These are phyloP conservation scores for Noccaea bulbosa DNA, from an alignment of 345 rosid genomes.

Conservation along the genomic window DNA sequence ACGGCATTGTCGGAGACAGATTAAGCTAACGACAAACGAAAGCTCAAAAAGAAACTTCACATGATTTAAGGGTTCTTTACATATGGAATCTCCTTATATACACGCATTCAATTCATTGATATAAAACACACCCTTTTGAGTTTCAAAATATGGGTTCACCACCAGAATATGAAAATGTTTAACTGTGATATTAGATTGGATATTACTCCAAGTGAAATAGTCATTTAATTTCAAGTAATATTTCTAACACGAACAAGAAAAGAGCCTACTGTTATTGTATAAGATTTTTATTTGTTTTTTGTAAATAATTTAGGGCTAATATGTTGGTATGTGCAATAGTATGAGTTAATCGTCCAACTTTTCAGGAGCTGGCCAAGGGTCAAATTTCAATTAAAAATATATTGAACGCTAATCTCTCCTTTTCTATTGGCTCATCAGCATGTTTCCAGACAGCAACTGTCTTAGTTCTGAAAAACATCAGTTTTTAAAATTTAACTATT, in stretches of 20 bases:
- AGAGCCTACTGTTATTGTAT: background rate
- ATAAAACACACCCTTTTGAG: slow-evolving; percentile 2
- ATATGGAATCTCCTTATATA: slow-evolving; percentile 29
- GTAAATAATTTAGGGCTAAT: background rate
- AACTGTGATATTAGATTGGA: background rate
- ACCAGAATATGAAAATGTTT: slow-evolving; percentile 8
- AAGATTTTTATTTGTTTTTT: slow-evolving; percentile 1
- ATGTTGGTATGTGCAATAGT: slow-evolving; percentile 19
- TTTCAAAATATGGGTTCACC: slow-evolving; percentile 13
- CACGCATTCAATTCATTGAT: background rate
- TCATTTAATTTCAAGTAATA: background rate
- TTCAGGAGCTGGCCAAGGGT: slow-evolving; percentile 38
- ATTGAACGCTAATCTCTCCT: slow-evolving; percentile 27
- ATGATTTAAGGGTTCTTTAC: slow-evolving; percentile 37
- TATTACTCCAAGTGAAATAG: slow-evolving; percentile 2
- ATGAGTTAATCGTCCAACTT: slow-evolving; percentile 41
- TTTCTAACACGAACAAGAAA: background rate
- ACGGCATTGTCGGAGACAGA: slow-evolving; percentile 35
- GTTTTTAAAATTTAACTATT: background rate
- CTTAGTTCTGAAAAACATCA: slow-evolving; percentile 32
- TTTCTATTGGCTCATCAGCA: slow-evolving; percentile 24
- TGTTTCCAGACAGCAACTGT: slow-evolving; percentile 30
- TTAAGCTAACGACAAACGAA: slow-evolving; percentile 41
- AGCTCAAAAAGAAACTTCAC: slow-evolving; percentile 42
- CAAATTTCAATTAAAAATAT: slow-evolving; percentile 20